Conservation (phyloP, 768 basidiomycete species). For the Tylopilus vinaceipallidus region DNA sequence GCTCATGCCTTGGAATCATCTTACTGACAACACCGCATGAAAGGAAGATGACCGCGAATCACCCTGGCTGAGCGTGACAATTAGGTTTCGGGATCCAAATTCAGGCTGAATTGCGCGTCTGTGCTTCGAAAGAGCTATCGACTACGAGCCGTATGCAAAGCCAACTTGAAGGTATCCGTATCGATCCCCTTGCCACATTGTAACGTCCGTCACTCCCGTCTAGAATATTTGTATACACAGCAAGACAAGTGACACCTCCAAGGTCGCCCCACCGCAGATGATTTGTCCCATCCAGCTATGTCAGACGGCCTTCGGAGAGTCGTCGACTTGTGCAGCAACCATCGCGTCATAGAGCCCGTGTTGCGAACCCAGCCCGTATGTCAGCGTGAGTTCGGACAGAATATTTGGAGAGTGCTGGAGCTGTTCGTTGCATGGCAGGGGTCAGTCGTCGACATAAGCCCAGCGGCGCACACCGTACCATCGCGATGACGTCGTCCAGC, state of each 20-base stretch:
- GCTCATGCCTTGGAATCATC: constrained; percentile 6
- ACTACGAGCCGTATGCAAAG: too few species aligned
- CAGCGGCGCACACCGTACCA: constrained; percentile 46
- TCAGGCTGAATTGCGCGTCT: too few species aligned
- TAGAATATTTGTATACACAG: too few species aligned
- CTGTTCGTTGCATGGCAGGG: constrained; percentile 36
- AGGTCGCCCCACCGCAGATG: too few species aligned
- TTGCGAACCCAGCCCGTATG: constrained; percentile 81
- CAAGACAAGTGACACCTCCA: too few species aligned
- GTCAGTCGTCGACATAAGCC: background rate
- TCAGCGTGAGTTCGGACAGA: constrained; percentile 70
- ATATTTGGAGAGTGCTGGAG: constrained; percentile 60
- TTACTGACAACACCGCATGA: background rate
- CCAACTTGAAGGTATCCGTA: too few species aligned
- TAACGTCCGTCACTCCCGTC: too few species aligned
- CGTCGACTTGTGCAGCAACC: constrained; percentile 34
- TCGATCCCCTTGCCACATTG: too few species aligned
- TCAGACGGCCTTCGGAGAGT: background rate
- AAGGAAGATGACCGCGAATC: background rate
- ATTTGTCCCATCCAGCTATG: background rate
- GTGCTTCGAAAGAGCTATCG: too few species aligned
- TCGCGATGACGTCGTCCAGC: constrained; percentile 85
- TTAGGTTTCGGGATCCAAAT: background rate
- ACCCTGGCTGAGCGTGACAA: too few species aligned
- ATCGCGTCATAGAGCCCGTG: constrained; percentile 63